Conservation (phyloP, 1,284 basidiomycete genomes). For the Ustilago shanxiensis region DNA sequence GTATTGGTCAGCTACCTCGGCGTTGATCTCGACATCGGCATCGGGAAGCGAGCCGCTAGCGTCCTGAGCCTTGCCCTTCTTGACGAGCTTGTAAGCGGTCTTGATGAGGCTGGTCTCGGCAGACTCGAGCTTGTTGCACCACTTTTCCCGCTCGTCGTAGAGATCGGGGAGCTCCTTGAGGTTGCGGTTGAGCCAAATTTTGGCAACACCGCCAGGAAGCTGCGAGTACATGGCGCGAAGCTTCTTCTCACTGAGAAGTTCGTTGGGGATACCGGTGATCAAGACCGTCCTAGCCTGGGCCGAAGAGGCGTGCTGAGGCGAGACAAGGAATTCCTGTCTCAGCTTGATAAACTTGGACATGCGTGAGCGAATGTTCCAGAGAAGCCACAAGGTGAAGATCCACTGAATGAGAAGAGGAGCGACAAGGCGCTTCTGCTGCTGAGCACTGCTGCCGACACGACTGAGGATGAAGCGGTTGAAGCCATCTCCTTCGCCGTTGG, state of each 20-base stretch:
- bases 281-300: conserved; percentile 89
- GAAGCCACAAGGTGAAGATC: conserved; percentile 76
- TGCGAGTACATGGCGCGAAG: conserved; percentile 79
- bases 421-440: conserved; percentile 61
- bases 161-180: conserved; percentile 85
- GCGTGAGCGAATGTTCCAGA: conserved; percentile 83
- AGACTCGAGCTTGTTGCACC: conserved; percentile 83
- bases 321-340: conserved; percentile 87
- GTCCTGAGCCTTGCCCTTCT: conserved; percentile 68
- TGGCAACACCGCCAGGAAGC: conserved; percentile 85
- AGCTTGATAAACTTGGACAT: conserved; percentile 83
- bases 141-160: conserved; percentile 81
- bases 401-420: conserved; percentile 64
- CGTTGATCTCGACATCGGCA: conserved; percentile 54
- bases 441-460: conserved; percentile 72
- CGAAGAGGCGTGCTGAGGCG: conserved; percentile 78
- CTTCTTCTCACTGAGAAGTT: conserved; percentile 78
- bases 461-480: conserved; percentile 85
- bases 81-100: conserved; percentile 77
- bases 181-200: conserved; percentile 89
- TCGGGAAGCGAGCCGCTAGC: conserved; percentile 37
- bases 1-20: conserved; percentile 62
- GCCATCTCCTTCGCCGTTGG: conserved; percentile 73
- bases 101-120: conserved; percentile 83
- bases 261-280: conserved; percentile 87